A percentile compares a stretch with the other conserved stretches of the same genome.
These are phyloP conservation scores for Populus tomentosa DNA, from an alignment of 441 rosid genomes.

Conservation along the genomic window DNA sequence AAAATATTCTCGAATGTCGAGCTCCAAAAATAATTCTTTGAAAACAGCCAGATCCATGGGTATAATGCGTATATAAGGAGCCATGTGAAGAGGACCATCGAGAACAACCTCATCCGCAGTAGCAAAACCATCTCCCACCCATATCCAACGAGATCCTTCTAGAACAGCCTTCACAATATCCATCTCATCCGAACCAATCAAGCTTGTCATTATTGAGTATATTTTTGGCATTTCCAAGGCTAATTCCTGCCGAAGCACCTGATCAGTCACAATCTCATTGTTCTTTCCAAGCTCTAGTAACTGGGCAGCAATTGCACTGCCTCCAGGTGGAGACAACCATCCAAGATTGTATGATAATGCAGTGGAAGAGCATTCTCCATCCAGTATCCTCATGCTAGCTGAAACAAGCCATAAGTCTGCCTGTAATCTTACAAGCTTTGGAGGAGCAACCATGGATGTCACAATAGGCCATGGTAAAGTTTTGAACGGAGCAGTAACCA, in stretches of 20 bases:
- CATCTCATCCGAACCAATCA: constrained; percentile 95
- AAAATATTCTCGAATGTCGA: constrained; percentile 80
- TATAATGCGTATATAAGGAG: constrained; percentile 91
- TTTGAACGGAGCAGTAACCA: constrained; percentile 81
- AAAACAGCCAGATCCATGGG: constrained; percentile 95
- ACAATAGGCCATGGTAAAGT: constrained; percentile 92
- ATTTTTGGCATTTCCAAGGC: constrained; percentile 91
- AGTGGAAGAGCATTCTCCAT: constrained; percentile 96
- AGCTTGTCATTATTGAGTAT: constrained; percentile 68
- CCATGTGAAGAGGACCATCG: constrained; percentile 95
- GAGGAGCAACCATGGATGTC: constrained; percentile 90
- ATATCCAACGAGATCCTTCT: constrained; percentile 99
- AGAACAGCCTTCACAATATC: constrained; percentile 96
- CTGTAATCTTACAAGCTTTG: constrained; percentile 85
- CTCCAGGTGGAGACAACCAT: constrained; percentile 96
- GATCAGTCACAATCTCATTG: constrained; percentile 79
- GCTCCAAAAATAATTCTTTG: constrained; percentile 80
- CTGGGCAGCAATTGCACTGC: constrained; percentile 95
- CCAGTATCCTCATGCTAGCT: constrained; percentile 95
- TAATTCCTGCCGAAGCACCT: constrained; percentile 80
- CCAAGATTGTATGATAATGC: constrained; percentile 90
- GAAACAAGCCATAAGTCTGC: constrained; percentile 95
- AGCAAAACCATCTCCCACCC: constrained; percentile 99
- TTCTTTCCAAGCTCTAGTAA: constrained; percentile 99
- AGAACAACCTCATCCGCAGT: constrained; percentile 91